phyloP scores from a whole-genome alignment of 768 basidiomycete species.

The Rhizopogon rudus region DNA sequence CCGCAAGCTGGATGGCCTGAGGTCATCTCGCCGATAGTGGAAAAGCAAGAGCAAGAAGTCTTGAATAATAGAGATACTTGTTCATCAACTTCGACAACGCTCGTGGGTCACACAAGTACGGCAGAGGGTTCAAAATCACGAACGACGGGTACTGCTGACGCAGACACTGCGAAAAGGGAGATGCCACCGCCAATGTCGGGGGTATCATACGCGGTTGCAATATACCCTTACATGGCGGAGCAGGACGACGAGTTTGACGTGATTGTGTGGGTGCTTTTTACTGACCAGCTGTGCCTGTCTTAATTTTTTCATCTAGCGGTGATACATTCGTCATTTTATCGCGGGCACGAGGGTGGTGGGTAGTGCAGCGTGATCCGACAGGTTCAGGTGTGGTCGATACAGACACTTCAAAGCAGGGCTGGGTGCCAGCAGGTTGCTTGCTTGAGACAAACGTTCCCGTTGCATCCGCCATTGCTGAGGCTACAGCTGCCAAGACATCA shows the following conservation, averaged over 20 bases:
- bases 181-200: conserved; percentile 42
- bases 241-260: conserved; percentile 99
- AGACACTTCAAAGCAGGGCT: conserved; percentile 81
- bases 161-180: conserved; percentile 34
- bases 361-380: conserved; percentile 90
- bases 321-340: conserved; percentile 93
- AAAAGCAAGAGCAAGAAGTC: conserved; percentile 41
- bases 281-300: conserved; percentile 1
- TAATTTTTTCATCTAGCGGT: conserved; percentile 44
- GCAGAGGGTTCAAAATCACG: conserved; percentile 17
- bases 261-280: conserved; percentile 63
- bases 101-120: conserved; percentile 26
- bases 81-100: conserved; percentile 26
- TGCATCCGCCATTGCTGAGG: conserved; percentile 80
- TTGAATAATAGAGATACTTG: conserved; percentile 33
- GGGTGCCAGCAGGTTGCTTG: conserved; percentile 97
- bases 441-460: conserved; percentile 92
- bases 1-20: conserved; percentile 78
- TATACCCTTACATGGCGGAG: conserved; percentile 98
- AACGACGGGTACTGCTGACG: conserved; percentile 20
- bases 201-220: conserved; percentile 93
- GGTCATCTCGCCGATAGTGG: conserved; percentile 53
- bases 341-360: conserved; percentile 98
- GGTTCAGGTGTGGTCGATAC: conserved; percentile 76
- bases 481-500: conserved; percentile 52